Percentiles rank a stretch among this genome's conserved stretches.
Conservation (phyloP, 257 asterid species). For the Fraxinus excelsior region DNA sequence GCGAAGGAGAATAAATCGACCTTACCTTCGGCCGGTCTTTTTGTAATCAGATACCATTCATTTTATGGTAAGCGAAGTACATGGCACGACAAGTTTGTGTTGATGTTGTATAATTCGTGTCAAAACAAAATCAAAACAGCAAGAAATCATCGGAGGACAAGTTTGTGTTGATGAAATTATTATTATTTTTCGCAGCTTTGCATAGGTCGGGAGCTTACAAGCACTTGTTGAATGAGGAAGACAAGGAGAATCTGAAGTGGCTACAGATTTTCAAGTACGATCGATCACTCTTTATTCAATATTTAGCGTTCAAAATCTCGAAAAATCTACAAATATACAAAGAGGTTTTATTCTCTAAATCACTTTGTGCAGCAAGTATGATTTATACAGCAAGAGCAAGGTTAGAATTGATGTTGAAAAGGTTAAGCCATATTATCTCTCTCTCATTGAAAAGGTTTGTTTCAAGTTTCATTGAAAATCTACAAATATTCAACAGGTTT, state of each 20-base stretch:
- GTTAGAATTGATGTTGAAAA: constrained; percentile 62
- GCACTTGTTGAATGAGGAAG: constrained; percentile 76
- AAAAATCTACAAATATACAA: neutral
- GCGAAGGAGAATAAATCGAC: constrained; percentile 77
- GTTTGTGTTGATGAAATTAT: neutral
- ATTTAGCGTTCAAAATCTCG: neutral
- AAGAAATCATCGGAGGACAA: neutral
- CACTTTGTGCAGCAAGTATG: constrained; percentile 63
- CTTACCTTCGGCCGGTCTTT: constrained; percentile 77
- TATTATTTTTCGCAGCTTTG: constrained; percentile 51
- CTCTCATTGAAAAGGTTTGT: constrained; percentile 69
- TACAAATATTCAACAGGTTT: too few species aligned
- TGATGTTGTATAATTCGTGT: too few species aligned
- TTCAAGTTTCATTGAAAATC: neutral
- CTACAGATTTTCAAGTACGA: constrained; percentile 63
- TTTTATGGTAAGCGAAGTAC: constrained; percentile 53
- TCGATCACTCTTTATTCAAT: neutral
- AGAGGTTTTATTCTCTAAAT: neutral
- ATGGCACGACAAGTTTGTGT: neutral
- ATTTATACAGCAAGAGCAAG: constrained; percentile 82
- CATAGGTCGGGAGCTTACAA: constrained; percentile 68
- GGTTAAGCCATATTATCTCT: constrained; percentile 76
- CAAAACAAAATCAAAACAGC: too few species aligned
- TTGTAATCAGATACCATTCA: constrained; percentile 81
- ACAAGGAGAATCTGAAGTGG: constrained; percentile 67